phyloP scores from a whole-genome alignment of 2,329 filamentous ascomycete genomes.

The Pseudohalonectria lignicola region DNA sequence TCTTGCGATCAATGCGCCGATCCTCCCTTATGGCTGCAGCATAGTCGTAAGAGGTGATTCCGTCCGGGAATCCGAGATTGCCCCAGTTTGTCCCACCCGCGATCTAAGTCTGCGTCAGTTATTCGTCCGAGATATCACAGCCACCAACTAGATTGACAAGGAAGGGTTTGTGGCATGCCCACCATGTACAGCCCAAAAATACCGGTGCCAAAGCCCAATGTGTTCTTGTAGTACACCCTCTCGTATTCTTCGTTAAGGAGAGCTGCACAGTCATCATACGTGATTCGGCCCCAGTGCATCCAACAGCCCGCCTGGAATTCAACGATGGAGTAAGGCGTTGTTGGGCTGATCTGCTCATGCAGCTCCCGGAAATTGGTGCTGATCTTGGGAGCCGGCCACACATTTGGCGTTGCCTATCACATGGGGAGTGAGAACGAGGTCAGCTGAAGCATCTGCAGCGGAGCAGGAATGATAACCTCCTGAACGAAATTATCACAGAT shows the following conservation, averaged over 20 bases:
- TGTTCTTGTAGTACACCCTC: constrained; percentile 73
- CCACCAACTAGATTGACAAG: not conserved
- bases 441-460: too few relatives aligned
- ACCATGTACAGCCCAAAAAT: constrained; percentile 67
- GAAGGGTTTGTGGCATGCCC: not conserved
- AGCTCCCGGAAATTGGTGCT: too few relatives aligned
- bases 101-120: constrained; percentile 29
- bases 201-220: constrained; percentile 52
- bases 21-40: constrained; percentile 17
- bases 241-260: constrained; percentile 65
- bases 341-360: constrained; percentile 43
- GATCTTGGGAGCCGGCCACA: too few relatives aligned
- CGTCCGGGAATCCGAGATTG: constrained; percentile 59
- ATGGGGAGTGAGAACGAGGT: too few relatives aligned
- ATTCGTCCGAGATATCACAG: not conserved
- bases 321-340: constrained; percentile 17
- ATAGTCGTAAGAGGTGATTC: constrained; percentile 49
- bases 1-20: constrained; percentile 30
- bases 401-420: not conserved
- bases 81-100: constrained; percentile 80
- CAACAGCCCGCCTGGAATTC: constrained; percentile 51
- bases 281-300: constrained; percentile 58
- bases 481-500: too few relatives aligned
- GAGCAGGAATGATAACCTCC: too few relatives aligned
- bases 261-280: constrained; percentile 54